Evolutionary conservation across 352 stramenopile species (phyloP), one percentile per base, ranked within the genome.

Genomic region (Phytophthora boehmeriae): DNA sequence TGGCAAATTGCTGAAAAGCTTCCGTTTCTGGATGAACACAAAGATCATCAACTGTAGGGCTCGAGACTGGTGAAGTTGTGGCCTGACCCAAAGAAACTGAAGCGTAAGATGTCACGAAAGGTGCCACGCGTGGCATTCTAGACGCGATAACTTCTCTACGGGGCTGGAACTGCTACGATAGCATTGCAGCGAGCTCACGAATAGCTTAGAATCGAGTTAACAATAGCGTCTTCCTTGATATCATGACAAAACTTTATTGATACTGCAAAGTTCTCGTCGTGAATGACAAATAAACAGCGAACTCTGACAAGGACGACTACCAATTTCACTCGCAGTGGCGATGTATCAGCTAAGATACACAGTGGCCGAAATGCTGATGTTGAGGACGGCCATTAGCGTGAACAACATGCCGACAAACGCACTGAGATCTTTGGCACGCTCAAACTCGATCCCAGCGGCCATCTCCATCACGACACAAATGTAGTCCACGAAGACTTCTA

Each of bases 391-490:
- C 27, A 67, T 61, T n/a, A 41, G 55, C 52, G 75, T 66, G 47
- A 75, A 70, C 5, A 77, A 8, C 0, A 63, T 44, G 0, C 46
- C 53, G 4, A 80, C 10, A 25, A 73, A 80, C 1, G 64, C 49
- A 9, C 60, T 59, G 49, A 69, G 63, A 13, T 57, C 61, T 38
- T 59, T 42, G 3, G 73, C 63, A 14, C 54, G 48, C 4, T 66
- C 44, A 32, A 75, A 73, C 19, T 73, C 49, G 11, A 80, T 60
- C 0, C 60, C 65, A 11, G 51, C 54, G 8, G 56, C 46, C 38
- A 77, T 75, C 39, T 80, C 72, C 42, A 77, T 34, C 1, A 68
- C 44, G 4, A 69, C 68, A 0, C 59, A 65, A 13, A 73, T 17
- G 23, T 69, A 78, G 41, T 76, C 65, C 14, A 77, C 58, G 0